Conservation (phyloP, 176 grass and related monocot genomes). For the Carex littledalei region DNA sequence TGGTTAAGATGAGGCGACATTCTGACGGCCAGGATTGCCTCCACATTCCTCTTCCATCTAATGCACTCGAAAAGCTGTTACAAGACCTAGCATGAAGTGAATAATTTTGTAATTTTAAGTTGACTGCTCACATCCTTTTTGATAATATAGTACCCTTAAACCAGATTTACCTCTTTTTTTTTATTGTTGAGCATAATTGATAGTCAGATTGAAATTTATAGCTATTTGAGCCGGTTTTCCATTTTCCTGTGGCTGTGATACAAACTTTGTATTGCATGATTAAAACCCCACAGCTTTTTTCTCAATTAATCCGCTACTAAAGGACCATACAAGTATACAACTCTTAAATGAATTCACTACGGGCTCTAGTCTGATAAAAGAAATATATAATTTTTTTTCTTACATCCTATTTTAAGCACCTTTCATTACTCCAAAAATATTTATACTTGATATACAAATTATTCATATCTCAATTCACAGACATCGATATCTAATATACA, state of each 20-base stretch:
- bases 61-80: conserved; percentile 65
- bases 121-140: neutral
- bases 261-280: too few species aligned
- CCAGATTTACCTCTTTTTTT: neutral
- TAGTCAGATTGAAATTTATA: neutral
- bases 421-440: too few species aligned
- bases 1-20: conserved; percentile 77
- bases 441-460: too few species aligned
- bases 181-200: neutral
- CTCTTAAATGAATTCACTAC: neutral
- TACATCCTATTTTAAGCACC: too few species aligned
- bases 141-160: neutral
- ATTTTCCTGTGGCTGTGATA: too few species aligned
- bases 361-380: too few species aligned
- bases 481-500: too few species aligned
- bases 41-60: conserved; percentile 65
- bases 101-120: conserved; percentile 6
- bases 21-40: conserved; percentile 91
- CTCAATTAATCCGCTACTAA: neutral
- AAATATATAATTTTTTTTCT: too few species aligned
- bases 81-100: conserved; percentile 51
- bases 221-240: too few species aligned
- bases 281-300: too few species aligned
- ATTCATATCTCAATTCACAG: too few species aligned
- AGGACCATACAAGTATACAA: neutral